Evolutionary conservation across 306 rosid species (phyloP), one percentile per base, ranked within the genome.

Genomic region (Prosopis cineraria): DNA sequence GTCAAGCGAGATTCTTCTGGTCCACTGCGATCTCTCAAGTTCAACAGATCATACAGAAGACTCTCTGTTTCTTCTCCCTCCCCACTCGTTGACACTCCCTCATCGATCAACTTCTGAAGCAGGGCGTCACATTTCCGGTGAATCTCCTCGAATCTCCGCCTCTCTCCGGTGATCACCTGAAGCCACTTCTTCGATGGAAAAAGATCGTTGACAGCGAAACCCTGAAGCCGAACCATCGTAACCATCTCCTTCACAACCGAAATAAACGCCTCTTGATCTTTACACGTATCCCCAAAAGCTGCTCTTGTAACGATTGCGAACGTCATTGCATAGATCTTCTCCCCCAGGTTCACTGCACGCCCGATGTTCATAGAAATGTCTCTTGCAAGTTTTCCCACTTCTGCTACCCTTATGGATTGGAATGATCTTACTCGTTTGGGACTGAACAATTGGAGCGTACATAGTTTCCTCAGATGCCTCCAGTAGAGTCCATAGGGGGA

Each of bases 271-370:
- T 56, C 53, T 64, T 71, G 79, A 19, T 68, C 80, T 47, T 37
- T 84, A 4, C 76, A 65, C 16, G 53, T 64, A 36, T 75, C 65
- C 37, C 84, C 87, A 20, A 70, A 75, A 48, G 70, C 65, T 7
- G 78, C 75, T 37, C 68, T 79, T 1, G 75, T 12, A 13, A 31
- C n/a, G 4, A 83, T 75, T 34, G 2, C 17, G 40, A n/a, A 63
- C 31, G 44, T 45, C 68, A 30, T 39, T 3, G 70, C 17, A 5
- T 22, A 29, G 17, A 83, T 13, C 5, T 30, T 39, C 27, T 78
- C 65, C 4, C 77, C 2, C 36, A 74, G 75, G 36, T 83, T 80
- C 14, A 68, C 9, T 24, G 70, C 9, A 3, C 73, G 58, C 30
- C 78, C 75, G 0, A 0, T 17, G 24, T 78, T 72, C 1, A 24